Base-by-base conservation (phyloP, 805 yeast genomes). In the Komagataella populi region DNA sequence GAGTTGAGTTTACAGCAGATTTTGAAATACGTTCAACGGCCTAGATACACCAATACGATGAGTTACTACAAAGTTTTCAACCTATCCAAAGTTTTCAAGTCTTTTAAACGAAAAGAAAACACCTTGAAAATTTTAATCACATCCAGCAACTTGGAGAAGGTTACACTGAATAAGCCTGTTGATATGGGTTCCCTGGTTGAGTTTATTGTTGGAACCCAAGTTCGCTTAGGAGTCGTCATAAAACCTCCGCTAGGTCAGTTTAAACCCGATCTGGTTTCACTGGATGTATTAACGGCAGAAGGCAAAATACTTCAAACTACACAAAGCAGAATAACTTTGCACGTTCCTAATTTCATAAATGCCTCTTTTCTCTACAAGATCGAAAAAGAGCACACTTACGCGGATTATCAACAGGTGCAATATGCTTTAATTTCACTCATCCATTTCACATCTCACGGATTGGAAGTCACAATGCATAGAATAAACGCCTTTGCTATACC, bases 271-370 rank as follows among this genome's bases (percentile, higher is more conserved):
- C 16, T 39, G 23, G 23, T 43, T 20, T 16, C 46, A 10, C 16
- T 50, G 2, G 52, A 50, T 16, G 43, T 46, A 7, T 8, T 47
- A 6, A 50, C 52, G 2, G 46, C 24, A n/a, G 30, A 46, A 6
- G 48, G 46, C 5, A 43, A 20, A 20, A 22, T 43, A 30, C 12
- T 46, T 10, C 18, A 10, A 7, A 46, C 44, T 6, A 12, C 43
- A 36, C 46, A 44, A 7, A 36, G 39, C 12, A n/a, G 18, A 7
- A 24, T 47, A 6, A 12, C 45, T n/a, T 47, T 50, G 22, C 52
- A 50, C n/a, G n/a, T 50, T 16, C 30, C 23, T 36, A 22, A 20
- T 12, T 17, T 49, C 45, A 30, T 49, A 14, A n/a, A 24, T 24
- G 12, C 36, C 46, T 44, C n/a, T 17, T 48, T 16, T 4, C 18